Percentiles rank a stretch among this genome's conserved stretches.
These are phyloP conservation scores for Aspergillus fijiensis DNA, from an alignment of 2,329 filamentous ascomycete genomes.

Conservation along the genomic window DNA sequence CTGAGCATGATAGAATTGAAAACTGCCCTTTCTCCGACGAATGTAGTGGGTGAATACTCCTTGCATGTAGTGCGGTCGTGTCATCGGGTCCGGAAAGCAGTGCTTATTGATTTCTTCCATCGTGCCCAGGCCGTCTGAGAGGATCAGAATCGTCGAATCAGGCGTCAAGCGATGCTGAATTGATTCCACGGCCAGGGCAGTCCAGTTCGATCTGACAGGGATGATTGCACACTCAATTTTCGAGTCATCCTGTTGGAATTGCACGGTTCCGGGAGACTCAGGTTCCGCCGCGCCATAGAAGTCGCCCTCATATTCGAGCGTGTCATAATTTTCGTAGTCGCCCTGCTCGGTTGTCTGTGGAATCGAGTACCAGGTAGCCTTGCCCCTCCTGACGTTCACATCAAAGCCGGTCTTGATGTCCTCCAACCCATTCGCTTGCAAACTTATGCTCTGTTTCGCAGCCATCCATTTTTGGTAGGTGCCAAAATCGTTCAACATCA, in stretches of 20 bases:
- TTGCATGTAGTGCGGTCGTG: constrained; percentile 73
- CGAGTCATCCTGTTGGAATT: constrained; percentile 37
- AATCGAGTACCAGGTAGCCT: constrained; percentile 34
- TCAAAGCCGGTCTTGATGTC: constrained; percentile 47
- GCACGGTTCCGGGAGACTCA: background rate
- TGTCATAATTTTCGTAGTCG: background rate
- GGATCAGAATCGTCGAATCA: constrained; percentile 69
- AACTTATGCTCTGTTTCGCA: constrained; percentile 29
- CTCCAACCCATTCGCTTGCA: constrained; percentile 42
- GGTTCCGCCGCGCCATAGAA: constrained; percentile 6
- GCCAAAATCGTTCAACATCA: constrained; percentile 62
- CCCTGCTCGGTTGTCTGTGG: constrained; percentile 16
- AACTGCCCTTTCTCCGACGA: constrained; percentile 46
- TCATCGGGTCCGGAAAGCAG: constrained; percentile 65
- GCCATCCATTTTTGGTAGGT: constrained; percentile 24
- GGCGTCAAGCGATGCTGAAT: constrained; percentile 67
- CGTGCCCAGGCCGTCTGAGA: constrained; percentile 80
- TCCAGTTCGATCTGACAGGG: constrained; percentile 70
- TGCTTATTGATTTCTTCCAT: constrained; percentile 72
- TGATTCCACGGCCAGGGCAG: constrained; percentile 63
- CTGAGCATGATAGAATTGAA: constrained; percentile 58
- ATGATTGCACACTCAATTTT: constrained; percentile 74
- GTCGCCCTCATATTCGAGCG: constrained; percentile 7
- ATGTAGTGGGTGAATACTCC: constrained; percentile 64
- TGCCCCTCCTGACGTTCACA: constrained; percentile 38